These are phyloP conservation scores for Salix suchowensis DNA, from an alignment of 345 rosid species.

Conservation along the genomic window DNA sequence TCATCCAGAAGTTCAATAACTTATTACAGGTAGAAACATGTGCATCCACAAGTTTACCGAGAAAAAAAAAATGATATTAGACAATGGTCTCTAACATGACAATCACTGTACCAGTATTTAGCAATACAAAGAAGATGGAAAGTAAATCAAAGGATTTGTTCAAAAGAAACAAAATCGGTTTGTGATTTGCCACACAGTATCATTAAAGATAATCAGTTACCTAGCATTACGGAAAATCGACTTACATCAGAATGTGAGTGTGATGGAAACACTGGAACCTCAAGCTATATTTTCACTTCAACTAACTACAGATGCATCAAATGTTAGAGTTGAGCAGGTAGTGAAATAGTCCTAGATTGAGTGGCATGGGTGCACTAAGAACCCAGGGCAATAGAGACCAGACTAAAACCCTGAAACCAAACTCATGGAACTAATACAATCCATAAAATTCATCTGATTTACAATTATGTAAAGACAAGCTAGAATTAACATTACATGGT, in stretches of 20 bases:
- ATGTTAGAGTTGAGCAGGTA: neutral
- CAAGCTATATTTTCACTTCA: neutral
- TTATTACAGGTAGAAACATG: neutral
- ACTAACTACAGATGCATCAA: neutral
- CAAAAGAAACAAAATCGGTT: neutral
- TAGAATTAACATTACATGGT: neutral
- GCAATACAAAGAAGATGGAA: neutral
- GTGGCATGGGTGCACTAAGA: neutral
- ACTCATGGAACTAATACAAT: neutral
- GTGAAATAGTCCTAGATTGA: neutral
- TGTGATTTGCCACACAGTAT: neutral
- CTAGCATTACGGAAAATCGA: neutral
- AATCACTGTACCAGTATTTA: neutral
- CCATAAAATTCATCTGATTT: neutral
- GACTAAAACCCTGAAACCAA: neutral
- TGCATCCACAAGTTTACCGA: neutral
- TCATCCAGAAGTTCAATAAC: neutral
- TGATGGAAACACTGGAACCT: neutral
- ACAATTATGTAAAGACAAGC: neutral
- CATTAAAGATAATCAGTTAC: neutral
- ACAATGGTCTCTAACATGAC: neutral
- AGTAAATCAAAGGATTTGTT: neutral
- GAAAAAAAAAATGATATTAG: neutral
- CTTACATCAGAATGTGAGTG: neutral
- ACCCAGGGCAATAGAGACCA: neutral